Conservation (phyloP, 805 yeast genomes). For the Starmerella sp. region DNA sequence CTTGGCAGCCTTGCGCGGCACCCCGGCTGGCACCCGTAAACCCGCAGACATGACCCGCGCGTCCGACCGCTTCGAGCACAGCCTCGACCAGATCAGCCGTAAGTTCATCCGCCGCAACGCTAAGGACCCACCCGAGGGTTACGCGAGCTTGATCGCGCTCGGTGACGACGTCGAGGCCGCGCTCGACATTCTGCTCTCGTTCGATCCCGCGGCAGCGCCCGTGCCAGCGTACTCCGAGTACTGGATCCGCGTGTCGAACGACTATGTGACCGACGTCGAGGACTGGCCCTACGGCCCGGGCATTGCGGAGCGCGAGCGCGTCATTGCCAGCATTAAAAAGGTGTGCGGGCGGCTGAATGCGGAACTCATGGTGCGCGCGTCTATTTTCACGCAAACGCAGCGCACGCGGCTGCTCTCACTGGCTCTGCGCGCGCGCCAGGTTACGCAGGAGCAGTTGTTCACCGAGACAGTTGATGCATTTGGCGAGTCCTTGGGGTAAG, state of each 20-base stretch:
- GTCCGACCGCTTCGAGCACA: neutral
- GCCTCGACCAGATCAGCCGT: constrained; percentile 5
- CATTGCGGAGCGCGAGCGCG: neutral
- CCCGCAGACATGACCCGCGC: neutral
- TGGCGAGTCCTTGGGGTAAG: constrained; percentile 2
- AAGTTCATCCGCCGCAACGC: constrained; percentile 7
- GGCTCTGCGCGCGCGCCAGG: constrained; percentile 8
- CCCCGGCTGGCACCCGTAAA: no score
- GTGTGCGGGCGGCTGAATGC: neutral
- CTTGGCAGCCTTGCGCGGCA: neutral
- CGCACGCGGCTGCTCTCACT: constrained; percentile 10
- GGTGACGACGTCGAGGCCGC: constrained; percentile 2
- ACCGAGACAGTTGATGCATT: constrained; percentile 2
- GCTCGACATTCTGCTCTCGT: neutral
- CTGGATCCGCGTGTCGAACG: constrained; percentile 12
- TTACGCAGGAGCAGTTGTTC: constrained; percentile 3
- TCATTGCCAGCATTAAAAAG: neutral
- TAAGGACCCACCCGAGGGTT: constrained; percentile 2
- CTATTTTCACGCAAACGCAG: constrained; percentile 12
- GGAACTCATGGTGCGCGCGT: neutral
- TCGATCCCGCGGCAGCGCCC: neutral
- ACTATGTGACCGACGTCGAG: constrained; percentile 4
- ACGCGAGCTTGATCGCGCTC: neutral
- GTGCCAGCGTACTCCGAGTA: neutral
- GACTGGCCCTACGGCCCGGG: constrained; percentile 11